Base-by-base conservation (phyloP, 2,329 filamentous ascomycete genomes). In the Aspergillus brasiliensis region DNA sequence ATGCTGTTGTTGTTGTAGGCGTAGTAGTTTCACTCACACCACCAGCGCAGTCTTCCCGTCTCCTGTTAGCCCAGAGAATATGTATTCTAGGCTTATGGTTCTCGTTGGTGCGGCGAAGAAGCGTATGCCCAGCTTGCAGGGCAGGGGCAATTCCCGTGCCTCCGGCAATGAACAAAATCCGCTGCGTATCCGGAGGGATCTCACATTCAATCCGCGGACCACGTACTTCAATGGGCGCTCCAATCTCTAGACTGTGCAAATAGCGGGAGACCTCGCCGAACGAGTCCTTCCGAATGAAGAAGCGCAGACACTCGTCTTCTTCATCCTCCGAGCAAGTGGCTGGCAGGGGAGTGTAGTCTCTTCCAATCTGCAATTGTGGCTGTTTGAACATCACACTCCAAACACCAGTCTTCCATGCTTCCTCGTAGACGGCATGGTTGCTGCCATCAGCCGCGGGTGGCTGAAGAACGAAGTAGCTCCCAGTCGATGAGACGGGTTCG, bases 381-480 rank as follows among this genome's bases (percentile, higher is more conserved):
- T 98, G 95, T 78, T 96, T 97, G 71, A 97, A 87, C 79, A 97
- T 90, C 34, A 98, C 89, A 63, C 89, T 92, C 90, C 92, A 96
- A 44, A 96, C 83, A 4, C 90, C 89, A 58, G 85, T 81, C 46
- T 77, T 75, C 85, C 86, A 88, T 23, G 81, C 81, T 10, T 77
- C 67, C 4, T 74, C 69, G 59, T 83, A 81, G 38, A 77, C 70
- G 27, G 74, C 72, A 46, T 67, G 68, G 46, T 76, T 77, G 61
- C 58, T 64, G 56, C 62, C 65, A 58, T 67, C 73, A 38, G 63
- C 69, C 53, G 69, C 65, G 21, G 69, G 68, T 8, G 78, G 77
- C 31, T 73, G 72, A 11, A 82, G 68, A 13, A 74, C 78, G 68
- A 82, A 80, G 17, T 82, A 73, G 65, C 77, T 78, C 59, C 78